phyloP scores from a whole-genome alignment of 495 filamentous ascomycete species.

The Penicillium desertorum region DNA sequence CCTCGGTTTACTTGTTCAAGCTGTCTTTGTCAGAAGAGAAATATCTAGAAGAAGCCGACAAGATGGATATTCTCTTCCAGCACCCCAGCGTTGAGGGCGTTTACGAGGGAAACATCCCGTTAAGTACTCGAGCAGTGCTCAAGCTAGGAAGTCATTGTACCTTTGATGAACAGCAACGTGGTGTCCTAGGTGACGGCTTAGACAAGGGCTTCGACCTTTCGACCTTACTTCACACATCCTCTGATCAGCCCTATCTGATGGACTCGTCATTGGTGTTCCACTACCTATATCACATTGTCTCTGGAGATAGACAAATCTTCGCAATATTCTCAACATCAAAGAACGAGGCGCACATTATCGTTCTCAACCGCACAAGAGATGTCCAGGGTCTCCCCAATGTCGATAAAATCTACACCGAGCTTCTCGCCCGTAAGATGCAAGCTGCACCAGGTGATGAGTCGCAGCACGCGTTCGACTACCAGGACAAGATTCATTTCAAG shows the following conservation, averaged over 20 bases:
- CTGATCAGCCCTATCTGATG: slow-evolving; percentile 70
- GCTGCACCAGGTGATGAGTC: slow-evolving; percentile 66
- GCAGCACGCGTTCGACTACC: slow-evolving; percentile 81
- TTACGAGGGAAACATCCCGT: slow-evolving; percentile 88
- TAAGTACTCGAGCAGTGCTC: slow-evolving; percentile 79
- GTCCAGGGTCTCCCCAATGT: slow-evolving; percentile 85
- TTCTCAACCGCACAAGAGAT: slow-evolving; percentile 76
- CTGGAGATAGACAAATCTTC: slow-evolving; percentile 90
- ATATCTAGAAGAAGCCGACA: slow-evolving; percentile 78
- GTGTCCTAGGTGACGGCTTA: slow-evolving; percentile 87
- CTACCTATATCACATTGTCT: slow-evolving; percentile 87
- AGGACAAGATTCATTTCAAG: slow-evolving; percentile 83
- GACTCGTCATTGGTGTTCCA: slow-evolving; percentile 71
- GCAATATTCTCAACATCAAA: slow-evolving; percentile 84
- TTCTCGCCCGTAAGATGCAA: slow-evolving; percentile 61
- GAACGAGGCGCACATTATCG: slow-evolving; percentile 78
- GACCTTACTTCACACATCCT: slow-evolving; percentile 62
- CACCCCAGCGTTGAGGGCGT: slow-evolving; percentile 95
- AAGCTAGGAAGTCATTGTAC: slow-evolving; percentile 92
- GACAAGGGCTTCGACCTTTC: slow-evolving; percentile 92
- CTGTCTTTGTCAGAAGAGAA: slow-evolving; percentile 84
- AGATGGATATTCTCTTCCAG: slow-evolving; percentile 78
- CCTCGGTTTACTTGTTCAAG: slow-evolving; percentile 91
- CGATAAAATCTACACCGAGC: slow-evolving; percentile 84
- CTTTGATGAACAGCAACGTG: slow-evolving; percentile 86